Percentiles rank a stretch among this genome's conserved stretches.
phyloP scores from a whole-genome alignment of 208 protist genomes.

The Leishmania guyanensis region DNA sequence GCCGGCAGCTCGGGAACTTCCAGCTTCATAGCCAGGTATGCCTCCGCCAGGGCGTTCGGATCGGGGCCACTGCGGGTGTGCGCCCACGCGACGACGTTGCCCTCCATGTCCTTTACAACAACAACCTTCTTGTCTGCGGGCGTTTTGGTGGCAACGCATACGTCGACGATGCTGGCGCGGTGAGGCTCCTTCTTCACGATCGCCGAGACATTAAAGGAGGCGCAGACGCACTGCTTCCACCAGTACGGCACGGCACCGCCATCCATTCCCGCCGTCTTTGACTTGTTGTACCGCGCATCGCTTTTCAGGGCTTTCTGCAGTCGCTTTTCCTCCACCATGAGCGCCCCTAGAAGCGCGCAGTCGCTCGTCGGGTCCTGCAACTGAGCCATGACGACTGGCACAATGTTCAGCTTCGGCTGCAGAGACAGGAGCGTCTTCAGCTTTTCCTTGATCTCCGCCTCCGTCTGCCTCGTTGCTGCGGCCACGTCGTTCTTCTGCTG shows the following conservation, averaged over 20 bases:
- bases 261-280: constrained; percentile 47
- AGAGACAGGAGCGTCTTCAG: constrained; percentile 46
- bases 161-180: constrained; percentile 64
- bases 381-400: constrained; percentile 44
- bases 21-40: constrained; percentile 32
- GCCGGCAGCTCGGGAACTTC: constrained; percentile 32
- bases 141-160: constrained; percentile 33
- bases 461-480: constrained; percentile 37
- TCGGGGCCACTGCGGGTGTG: constrained; percentile 50
- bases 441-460: constrained; percentile 56
- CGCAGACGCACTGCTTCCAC: constrained; percentile 55
- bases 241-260: constrained; percentile 57
- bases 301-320: constrained; percentile 54
- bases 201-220: constrained; percentile 72
- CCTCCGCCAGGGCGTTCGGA: constrained; percentile 28
- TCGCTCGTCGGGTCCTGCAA: constrained; percentile 47
- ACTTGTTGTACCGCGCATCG: constrained; percentile 59
- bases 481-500: constrained; percentile 34
- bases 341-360: constrained; percentile 49
- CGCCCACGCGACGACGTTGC: constrained; percentile 50
- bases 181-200: constrained; percentile 39
- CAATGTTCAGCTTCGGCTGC: constrained; percentile 58
- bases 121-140: constrained; percentile 58
- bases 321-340: constrained; percentile 73
- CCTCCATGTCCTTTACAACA: constrained; percentile 35